Percentiles rank a stretch among this genome's conserved stretches.
Conservation (phyloP, 2,329 filamentous ascomycete genomes). For the Cryphonectria carpinicola region DNA sequence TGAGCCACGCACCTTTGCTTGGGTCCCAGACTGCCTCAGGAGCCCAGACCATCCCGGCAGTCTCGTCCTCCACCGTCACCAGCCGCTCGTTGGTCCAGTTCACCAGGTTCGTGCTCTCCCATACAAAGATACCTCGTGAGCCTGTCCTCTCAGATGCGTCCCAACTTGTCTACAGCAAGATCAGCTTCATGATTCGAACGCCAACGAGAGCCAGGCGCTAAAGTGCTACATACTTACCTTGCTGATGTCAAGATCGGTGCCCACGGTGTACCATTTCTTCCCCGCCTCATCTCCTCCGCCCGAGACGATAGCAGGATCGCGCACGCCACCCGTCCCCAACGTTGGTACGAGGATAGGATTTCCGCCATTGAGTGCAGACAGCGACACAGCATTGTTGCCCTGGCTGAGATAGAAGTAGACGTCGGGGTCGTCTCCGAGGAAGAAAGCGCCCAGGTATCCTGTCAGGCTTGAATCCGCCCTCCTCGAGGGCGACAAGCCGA, state of each 20-base stretch:
- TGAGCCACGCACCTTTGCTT: conserved; percentile 38
- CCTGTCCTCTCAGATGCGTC: conserved; percentile 56
- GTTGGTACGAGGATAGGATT: conserved; percentile 53
- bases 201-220: too few species aligned
- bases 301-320: conserved; percentile 54
- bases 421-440: conserved; percentile 56
- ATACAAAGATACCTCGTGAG: conserved; percentile 56
- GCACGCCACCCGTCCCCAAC: conserved; percentile 55
- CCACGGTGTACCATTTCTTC: conserved; percentile 59
- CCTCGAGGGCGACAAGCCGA: conserved; percentile 35
- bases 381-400: conserved; percentile 53
- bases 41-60: conserved; percentile 63
- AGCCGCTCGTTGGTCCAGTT: conserved; percentile 54
- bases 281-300: conserved; percentile 51
- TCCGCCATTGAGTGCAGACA: conserved; percentile 53
- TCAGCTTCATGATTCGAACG: conserved; percentile 19
- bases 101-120: conserved; percentile 56
- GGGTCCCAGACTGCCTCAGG: conserved; percentile 59
- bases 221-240: conserved; percentile 37
- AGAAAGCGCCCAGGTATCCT: conserved; percentile 59
- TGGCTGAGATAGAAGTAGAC: conserved; percentile 59
- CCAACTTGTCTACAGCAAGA: conserved; percentile 50
- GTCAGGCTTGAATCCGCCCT: conserved; percentile 46
- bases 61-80: conserved; percentile 53
- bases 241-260: conserved; percentile 57